Evolutionary conservation across 176 grass and related monocot species (phyloP).

Genomic region (Cenchrus purpureus): DNA sequence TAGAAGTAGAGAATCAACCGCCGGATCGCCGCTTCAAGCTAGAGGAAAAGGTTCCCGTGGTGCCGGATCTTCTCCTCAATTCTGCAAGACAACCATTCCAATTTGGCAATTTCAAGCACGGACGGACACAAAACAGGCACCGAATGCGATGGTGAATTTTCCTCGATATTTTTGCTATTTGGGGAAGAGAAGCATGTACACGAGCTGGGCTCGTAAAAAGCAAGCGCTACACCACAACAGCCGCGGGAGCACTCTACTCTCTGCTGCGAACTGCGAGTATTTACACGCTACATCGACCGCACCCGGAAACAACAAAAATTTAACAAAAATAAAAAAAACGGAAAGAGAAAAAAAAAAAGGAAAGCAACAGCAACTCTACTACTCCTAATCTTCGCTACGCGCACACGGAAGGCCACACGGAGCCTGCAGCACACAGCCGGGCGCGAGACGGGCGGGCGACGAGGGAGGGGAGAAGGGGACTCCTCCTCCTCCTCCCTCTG

Average conservation of each 20-base stretch:
- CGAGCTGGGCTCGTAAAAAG: conserved; percentile 31
- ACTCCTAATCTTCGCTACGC: conserved; percentile 28
- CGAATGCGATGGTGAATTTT: neutral
- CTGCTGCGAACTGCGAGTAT: conserved; percentile 42
- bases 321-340: neutral
- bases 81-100: neutral
- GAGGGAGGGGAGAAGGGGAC: neutral
- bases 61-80: too few species aligned
- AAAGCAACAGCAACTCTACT: neutral
- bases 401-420: conserved; percentile 59
- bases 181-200: conserved; percentile 11
- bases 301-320: neutral
- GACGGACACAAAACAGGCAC: neutral
- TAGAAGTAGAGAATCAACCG: neutral
- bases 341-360: neutral
- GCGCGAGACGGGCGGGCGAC: neutral
- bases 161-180: neutral
- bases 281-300: conserved; percentile 50
- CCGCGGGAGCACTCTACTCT: conserved; percentile 37
- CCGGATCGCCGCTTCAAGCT: neutral
- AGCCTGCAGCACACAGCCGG: conserved; percentile 47
- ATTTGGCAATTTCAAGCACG: neutral
- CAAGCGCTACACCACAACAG: conserved; percentile 41
- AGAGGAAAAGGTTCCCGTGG: neutral
- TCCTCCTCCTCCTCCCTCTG: too few species aligned